Conservation (phyloP, 179 eudicot genomes). For the Amaranthus tricolor region DNA sequence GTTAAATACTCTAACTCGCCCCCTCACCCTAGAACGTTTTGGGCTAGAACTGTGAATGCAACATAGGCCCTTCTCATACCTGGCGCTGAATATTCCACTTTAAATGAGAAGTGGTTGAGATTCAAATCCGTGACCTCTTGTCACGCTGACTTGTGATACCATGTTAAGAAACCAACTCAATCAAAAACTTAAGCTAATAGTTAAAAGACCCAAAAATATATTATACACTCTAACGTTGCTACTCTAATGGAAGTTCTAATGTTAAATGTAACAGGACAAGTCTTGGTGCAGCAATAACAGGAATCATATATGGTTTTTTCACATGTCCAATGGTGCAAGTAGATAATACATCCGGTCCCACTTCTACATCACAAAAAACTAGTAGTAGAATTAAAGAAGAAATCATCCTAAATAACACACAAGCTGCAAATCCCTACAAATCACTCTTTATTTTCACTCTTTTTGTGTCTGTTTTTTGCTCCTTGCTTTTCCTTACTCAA, state of each 20-base stretch:
- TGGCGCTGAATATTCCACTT: too few species aligned
- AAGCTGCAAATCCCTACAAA: constrained; percentile 58
- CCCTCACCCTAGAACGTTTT: too few species aligned
- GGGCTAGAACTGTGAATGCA: too few species aligned
- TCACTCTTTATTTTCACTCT: constrained; percentile 59
- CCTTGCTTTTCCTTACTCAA: constrained; percentile 38
- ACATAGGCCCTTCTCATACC: too few species aligned
- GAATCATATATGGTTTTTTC: constrained; percentile 58
- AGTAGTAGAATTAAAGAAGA: constrained; percentile 36
- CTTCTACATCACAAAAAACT: constrained; percentile 35
- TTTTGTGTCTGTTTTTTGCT: constrained; percentile 43
- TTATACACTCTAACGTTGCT: too few species aligned
- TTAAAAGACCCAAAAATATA: too few species aligned
- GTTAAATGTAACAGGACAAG: constrained; percentile 53
- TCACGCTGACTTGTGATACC: too few species aligned
- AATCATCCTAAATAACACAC: constrained; percentile 37
- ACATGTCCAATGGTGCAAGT: constrained; percentile 55
- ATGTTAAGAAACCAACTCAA: too few species aligned
- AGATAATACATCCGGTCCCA: constrained; percentile 36
- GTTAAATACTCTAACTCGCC: too few species aligned
- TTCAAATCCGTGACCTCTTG: too few species aligned
- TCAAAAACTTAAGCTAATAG: too few species aligned
- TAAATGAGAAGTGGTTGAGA: too few species aligned
- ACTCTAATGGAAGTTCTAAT: neutral
- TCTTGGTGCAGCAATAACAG: constrained; percentile 64